Percentiles rank a stretch among this genome's conserved stretches.
Evolutionary conservation across 805 yeast genomes (phyloP).

Genomic region (Millerozyma acaciae): DNA sequence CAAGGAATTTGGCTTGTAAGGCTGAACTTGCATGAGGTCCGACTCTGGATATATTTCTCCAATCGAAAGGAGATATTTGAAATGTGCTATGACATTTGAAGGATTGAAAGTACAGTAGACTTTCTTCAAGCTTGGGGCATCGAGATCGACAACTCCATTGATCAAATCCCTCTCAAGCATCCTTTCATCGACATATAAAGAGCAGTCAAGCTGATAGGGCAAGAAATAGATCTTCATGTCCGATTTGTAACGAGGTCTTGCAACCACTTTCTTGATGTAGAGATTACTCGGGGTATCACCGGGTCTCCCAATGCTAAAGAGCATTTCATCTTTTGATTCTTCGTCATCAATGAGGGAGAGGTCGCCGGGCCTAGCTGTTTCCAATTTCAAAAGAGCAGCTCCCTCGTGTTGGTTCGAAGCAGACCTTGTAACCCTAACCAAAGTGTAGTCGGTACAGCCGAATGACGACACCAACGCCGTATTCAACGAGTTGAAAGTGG

Average conservation of each 20-base stretch:
- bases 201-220: constrained; percentile 35
- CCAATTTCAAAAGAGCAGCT: constrained; percentile 49
- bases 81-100: constrained; percentile 8
- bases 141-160: constrained; percentile 44
- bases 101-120: constrained; percentile 19
- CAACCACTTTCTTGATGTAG: constrained; percentile 53
- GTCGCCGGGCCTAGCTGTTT: constrained; percentile 54
- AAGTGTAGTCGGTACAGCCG: constrained; percentile 37
- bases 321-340: constrained; percentile 35
- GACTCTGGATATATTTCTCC: no score
- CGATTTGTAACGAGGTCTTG: constrained; percentile 59
- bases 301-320: constrained; percentile 33
- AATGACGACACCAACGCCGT: constrained; percentile 45
- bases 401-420: constrained; percentile 52
- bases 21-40: no score
- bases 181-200: constrained; percentile 45
- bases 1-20: no score
- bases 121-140: constrained; percentile 14
- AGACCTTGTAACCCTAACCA: constrained; percentile 52
- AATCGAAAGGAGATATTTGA: constrained; percentile 5
- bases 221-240: constrained; percentile 60
- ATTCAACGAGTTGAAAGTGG: constrained; percentile 41
- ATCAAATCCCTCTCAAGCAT: constrained; percentile 50
- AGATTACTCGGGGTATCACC: constrained; percentile 45
- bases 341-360: constrained; percentile 47